Evolutionary conservation across 1,284 basidiomycete species (phyloP).

Genomic region (Thecaphora thlaspeos): DNA sequence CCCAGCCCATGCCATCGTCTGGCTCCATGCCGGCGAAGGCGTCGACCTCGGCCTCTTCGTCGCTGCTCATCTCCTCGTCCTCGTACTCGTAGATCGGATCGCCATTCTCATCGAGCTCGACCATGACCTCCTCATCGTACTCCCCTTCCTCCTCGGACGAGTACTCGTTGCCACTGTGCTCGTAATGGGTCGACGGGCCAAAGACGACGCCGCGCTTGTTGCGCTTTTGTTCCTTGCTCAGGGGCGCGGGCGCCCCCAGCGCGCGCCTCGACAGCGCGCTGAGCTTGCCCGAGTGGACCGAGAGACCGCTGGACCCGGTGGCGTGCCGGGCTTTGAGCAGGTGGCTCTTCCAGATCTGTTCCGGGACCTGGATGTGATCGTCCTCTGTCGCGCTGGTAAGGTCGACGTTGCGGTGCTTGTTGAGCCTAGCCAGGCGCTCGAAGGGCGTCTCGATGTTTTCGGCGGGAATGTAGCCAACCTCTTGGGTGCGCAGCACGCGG

Average conservation of each 20-base stretch:
- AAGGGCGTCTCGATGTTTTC: conserved; percentile 99
- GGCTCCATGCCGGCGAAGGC: conserved; percentile 58
- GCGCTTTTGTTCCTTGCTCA: conserved; percentile 28
- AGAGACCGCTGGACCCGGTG: conserved; percentile 29
- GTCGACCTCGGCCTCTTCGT: conserved; percentile 4
- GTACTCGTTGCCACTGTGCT: conserved; percentile 54
- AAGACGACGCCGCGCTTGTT: conserved; percentile 52
- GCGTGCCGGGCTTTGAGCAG: conserved; percentile 50
- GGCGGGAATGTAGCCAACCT: conserved; percentile 98
- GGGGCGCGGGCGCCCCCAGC: conserved; percentile 30
- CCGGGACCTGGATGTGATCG: conserved; percentile 52
- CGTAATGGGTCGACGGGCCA: conserved; percentile 50
- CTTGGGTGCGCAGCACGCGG: conserved; percentile 64
- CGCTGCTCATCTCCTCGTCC: conserved; percentile 11
- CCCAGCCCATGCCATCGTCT: conserved; percentile 63
- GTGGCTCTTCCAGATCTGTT: conserved; percentile 39
- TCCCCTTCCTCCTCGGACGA: conserved; percentile 46
- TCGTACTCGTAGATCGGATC: conserved; percentile 10
- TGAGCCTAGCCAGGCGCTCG: conserved; percentile 87
- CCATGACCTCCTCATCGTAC: conserved; percentile 33
- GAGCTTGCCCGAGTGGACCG: conserved; percentile 52
- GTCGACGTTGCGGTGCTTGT: conserved; percentile 96
- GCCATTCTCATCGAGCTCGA: conserved; percentile 39
- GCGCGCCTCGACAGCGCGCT: conserved; percentile 53
- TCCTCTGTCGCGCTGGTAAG: conserved; percentile 55